Evolutionary conservation across 768 basidiomycete species (phyloP), one percentile per base, ranked within the genome.

Genomic region (Russula sp.): DNA sequence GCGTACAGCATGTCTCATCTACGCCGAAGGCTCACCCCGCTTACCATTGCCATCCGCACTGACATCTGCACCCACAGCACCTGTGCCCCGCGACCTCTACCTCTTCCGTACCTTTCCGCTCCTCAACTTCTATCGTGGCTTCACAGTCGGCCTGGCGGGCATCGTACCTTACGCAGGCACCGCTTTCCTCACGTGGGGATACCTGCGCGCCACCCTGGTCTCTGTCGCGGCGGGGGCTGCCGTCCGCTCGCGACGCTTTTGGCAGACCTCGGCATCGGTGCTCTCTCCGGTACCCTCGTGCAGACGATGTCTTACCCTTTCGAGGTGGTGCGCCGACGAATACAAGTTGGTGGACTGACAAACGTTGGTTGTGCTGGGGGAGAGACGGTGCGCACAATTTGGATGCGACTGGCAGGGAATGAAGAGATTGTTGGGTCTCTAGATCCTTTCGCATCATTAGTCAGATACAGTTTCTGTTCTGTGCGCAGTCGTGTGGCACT

Each of bases 101-200:
- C 86, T 67, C 57, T 81, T 94, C 69, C 76, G 82, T 50, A 82
- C 82, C 14, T 84, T 89, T 70, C 89, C 90, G 20, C 73, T 92
- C 58, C 81, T 94, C 61, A 92, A 95, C 71, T 94, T 98, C 77
- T 99, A 98, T 73, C 90, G 97, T 24, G 96, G 97, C 22, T 98
- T 98, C 76, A 87, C 87, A 9, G 93, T 97, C 30, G 94, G 94
- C 24, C 26, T 98, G 44, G 75, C 84, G 14, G 96, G 97, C 51
- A 98, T 98, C 82, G 80, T 98, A 36, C 96, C 96, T 5, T 98
- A 98, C 70, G 93, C 94, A 4, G 96, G 96, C 22, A 91, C 93
- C 2, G 92, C 92, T 16, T 98, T 98, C 79, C 82, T 98, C 52
- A 86, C 88, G 38, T 98, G 93, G 88, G 95, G 90, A 49, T 88